These are phyloP conservation scores for Drechslera avenae DNA, from an alignment of 2,329 filamentous ascomycete species.

Conservation along the genomic window DNA sequence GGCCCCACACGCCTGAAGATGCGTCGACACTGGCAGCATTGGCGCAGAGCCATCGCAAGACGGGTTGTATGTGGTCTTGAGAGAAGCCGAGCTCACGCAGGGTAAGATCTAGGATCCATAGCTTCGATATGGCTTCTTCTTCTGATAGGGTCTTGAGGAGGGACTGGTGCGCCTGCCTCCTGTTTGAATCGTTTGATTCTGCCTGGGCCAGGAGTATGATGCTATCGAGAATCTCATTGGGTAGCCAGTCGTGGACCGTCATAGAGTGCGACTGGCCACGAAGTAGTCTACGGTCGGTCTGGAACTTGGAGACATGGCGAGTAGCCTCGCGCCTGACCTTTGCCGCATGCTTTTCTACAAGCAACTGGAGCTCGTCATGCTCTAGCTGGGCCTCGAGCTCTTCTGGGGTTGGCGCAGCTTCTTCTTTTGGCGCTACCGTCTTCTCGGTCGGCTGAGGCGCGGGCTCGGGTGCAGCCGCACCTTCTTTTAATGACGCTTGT, in stretches of 20 bases:
- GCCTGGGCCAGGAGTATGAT: constrained; percentile 74
- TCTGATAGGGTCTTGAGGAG: constrained; percentile 61
- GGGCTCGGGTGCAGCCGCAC: constrained; percentile 11
- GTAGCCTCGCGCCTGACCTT: constrained; percentile 80
- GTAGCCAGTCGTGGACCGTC: constrained; percentile 77
- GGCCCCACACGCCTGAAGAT: constrained; percentile 71
- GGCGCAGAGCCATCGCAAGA: constrained; percentile 44
- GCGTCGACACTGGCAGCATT: constrained; percentile 56
- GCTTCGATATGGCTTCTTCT: constrained; percentile 76
- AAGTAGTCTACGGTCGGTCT: constrained; percentile 84
- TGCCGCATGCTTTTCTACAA: constrained; percentile 81
- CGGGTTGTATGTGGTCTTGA: constrained; percentile 36
- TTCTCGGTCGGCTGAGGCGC: constrained; percentile 5
- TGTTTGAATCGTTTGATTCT: constrained; percentile 62
- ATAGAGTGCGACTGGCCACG: constrained; percentile 77
- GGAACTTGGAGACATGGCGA: constrained; percentile 76
- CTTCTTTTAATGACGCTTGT: constrained; percentile 21
- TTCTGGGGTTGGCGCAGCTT: constrained; percentile 70
- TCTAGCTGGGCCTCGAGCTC: constrained; percentile 90
- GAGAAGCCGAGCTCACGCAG: constrained; percentile 73
- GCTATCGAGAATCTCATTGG: constrained; percentile 76
- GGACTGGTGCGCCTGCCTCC: constrained; percentile 47
- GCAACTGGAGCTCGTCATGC: constrained; percentile 82
- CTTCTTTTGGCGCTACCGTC: constrained; percentile 27
- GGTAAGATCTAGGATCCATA: constrained; percentile 84